These are phyloP conservation scores for Eucalyptus erythrocorys DNA, from an alignment of 345 rosid genomes.

Conservation along the genomic window DNA sequence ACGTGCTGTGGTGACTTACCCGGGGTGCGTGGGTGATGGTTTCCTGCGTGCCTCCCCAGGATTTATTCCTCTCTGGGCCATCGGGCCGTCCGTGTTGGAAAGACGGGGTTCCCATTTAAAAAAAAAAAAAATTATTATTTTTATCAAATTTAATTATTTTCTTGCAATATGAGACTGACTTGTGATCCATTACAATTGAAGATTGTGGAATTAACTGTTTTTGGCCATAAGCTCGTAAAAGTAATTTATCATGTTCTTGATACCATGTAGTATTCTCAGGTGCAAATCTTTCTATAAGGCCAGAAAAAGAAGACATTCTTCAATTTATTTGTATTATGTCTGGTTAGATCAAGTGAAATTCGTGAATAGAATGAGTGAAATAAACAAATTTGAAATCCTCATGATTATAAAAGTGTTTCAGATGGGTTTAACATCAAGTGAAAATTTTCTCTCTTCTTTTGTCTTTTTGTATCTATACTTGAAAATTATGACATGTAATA, in stretches of 20 bases:
- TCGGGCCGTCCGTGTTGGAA: too few relatives aligned
- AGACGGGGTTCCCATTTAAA: too few relatives aligned
- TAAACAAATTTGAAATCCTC: neutral
- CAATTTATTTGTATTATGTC: neutral
- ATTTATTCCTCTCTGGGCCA: too few relatives aligned
- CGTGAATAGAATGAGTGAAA: neutral
- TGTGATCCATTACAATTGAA: neutral
- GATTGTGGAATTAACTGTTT: neutral
- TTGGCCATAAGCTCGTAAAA: neutral
- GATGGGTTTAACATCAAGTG: neutral
- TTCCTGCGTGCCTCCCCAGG: too few relatives aligned
- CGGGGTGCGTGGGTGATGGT: too few relatives aligned
- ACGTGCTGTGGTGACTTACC: too few relatives aligned
- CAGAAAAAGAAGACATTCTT: neutral
- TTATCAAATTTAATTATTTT: neutral
- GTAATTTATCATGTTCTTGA: neutral
- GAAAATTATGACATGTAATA: neutral
- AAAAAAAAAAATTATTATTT: too few relatives aligned
- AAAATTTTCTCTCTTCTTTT: neutral
- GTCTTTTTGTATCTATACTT: neutral
- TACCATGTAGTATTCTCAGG: neutral
- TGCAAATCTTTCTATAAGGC: neutral
- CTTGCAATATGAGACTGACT: neutral
- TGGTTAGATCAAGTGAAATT: neutral
- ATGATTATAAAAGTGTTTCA: neutral